A percentile compares a stretch with the other conserved stretches of the same genome.
phyloP scores from a whole-genome alignment of 768 basidiomycete species.

The Tylopilus sp. region DNA sequence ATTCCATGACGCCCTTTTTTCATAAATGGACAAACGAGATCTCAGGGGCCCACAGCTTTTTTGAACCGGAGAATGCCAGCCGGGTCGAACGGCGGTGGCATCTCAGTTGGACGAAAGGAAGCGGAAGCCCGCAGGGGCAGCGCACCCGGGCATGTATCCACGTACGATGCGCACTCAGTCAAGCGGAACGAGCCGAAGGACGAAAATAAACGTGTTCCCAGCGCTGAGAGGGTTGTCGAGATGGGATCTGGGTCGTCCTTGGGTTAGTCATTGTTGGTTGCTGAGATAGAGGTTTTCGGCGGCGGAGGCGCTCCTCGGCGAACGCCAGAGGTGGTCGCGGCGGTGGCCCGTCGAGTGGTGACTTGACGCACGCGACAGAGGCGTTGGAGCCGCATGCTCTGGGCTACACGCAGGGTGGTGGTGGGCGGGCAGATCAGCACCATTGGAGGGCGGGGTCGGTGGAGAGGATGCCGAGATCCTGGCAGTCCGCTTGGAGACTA shows the following conservation, averaged over 20 bases:
- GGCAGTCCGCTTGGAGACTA: background rate
- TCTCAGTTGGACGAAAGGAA: conserved; percentile 23
- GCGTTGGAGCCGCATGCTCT: conserved; percentile 17
- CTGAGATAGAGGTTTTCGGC: background rate
- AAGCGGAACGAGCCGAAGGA: conserved; percentile 21
- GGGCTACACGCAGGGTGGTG: conserved; percentile 1
- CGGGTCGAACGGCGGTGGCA: conserved; percentile 15
- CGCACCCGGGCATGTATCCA: conserved; percentile 10
- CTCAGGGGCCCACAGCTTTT: conserved; percentile 10
- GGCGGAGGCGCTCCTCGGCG: background rate
- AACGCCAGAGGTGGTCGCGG: background rate
- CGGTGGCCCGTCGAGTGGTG: conserved; percentile 2
- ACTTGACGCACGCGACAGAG: conserved; percentile 29
- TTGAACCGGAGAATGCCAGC: conserved; percentile 3
- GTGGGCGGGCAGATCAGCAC: no score
- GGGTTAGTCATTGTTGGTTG: background rate
- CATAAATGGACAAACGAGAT: conserved; percentile 3
- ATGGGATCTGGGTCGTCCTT: conserved; percentile 22
- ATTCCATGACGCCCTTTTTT: conserved; percentile 1
- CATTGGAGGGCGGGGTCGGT: no score
- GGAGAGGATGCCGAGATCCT: conserved; percentile 6
- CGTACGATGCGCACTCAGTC: background rate
- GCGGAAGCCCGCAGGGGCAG: conserved; percentile 27
- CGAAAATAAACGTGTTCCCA: conserved; percentile 28
- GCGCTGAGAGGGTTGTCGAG: conserved; percentile 8